Evolutionary conservation across 768 basidiomycete genomes (phyloP), one percentile per base, ranked within the genome.

Genomic region (Hemileccinum rubropunctum): DNA sequence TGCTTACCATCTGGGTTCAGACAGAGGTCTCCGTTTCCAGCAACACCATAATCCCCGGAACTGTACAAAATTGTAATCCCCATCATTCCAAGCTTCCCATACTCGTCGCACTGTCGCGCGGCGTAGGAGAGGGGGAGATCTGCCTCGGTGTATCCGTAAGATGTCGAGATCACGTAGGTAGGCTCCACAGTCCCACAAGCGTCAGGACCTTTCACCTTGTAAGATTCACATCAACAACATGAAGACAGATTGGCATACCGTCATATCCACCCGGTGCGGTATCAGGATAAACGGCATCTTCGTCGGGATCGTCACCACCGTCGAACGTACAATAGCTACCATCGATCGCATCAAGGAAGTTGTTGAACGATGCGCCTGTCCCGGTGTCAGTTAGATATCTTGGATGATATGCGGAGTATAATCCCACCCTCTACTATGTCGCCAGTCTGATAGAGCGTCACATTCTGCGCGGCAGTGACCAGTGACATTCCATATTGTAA

Each of bases 21-120:
- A 52, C 75, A 75, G 6, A 52, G 15, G 12, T 58, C 65, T 8
- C 47, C 59, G 34, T 55, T 53, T 4, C 71, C 74, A 6, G 37
- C 37, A 5, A 38, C 37, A 38, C 37, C 37, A 38, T 38, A 12
- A 21, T 38, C 37, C 4, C 75, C 76, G 3, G 73, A 73, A 20
- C 69, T 64, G 51, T 73, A 76, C 40, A 76, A 51, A 26, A 76
- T 57, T 4, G 75, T 71, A 5, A 59, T 53, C 32, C 72, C 71
- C 54, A 71, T 55, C 27, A 72, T 43, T 15, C 71, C 71, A 12
- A 72, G 65, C 53, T 76, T 76, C 34, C 62, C 74, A 51, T 75
- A 76, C 59, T 76, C 75, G 21, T 60, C 55, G 53, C 73, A 74
- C 51, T 73, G 72, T 28, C 73, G 66, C 30, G 53, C 57, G 28